Percentiles rank a stretch among this genome's conserved stretches.
phyloP scores from a whole-genome alignment of 2,329 filamentous ascomycete genomes.

The Delphinella strobiligena region DNA sequence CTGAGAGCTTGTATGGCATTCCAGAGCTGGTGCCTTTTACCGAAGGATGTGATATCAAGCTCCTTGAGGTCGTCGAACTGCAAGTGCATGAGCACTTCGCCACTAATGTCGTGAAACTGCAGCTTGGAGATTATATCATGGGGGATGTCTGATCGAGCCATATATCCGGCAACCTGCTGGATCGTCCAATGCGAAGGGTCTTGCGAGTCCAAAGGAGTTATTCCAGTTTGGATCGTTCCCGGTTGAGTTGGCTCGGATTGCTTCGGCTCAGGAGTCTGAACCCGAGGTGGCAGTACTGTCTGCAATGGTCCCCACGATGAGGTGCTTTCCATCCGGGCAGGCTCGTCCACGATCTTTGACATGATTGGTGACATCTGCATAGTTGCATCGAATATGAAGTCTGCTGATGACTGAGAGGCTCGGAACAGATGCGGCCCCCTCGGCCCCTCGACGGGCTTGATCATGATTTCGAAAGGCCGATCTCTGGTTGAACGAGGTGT shows the following conservation, averaged over 20 bases:
- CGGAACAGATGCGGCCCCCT: slow-evolving; percentile 79
- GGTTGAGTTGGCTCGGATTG: too few relatives aligned
- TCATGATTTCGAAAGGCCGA: slow-evolving; percentile 50
- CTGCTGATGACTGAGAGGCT: slow-evolving; percentile 49
- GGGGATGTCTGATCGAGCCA: slow-evolving; percentile 75
- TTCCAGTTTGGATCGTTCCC: slow-evolving; percentile 3
- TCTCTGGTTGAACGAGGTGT: slow-evolving; percentile 58
- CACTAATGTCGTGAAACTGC: slow-evolving; percentile 83
- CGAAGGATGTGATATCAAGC: slow-evolving; percentile 69
- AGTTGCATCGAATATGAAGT: slow-evolving; percentile 37
- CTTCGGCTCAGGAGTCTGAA: too few relatives aligned
- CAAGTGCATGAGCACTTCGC: slow-evolving; percentile 74
- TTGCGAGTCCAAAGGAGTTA: slow-evolving; percentile 6
- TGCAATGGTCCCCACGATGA: slow-evolving; percentile 21
- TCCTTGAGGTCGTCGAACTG: slow-evolving; percentile 82
- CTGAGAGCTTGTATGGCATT: slow-evolving; percentile 62
- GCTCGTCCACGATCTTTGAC: slow-evolving; percentile 41
- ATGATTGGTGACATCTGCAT: slow-evolving; percentile 65
- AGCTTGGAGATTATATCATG: slow-evolving; percentile 69
- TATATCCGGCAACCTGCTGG: slow-evolving; percentile 71
- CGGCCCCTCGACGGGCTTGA: slow-evolving; percentile 64
- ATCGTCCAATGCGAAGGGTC: slow-evolving; percentile 46
- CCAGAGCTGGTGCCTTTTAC: slow-evolving; percentile 69
- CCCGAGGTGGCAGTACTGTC: slow-evolving; percentile 17
- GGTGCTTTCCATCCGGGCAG: slow-evolving; percentile 28